phyloP scores from a whole-genome alignment of 176 grass and related monocot species.

The Elaeis guineensis region DNA sequence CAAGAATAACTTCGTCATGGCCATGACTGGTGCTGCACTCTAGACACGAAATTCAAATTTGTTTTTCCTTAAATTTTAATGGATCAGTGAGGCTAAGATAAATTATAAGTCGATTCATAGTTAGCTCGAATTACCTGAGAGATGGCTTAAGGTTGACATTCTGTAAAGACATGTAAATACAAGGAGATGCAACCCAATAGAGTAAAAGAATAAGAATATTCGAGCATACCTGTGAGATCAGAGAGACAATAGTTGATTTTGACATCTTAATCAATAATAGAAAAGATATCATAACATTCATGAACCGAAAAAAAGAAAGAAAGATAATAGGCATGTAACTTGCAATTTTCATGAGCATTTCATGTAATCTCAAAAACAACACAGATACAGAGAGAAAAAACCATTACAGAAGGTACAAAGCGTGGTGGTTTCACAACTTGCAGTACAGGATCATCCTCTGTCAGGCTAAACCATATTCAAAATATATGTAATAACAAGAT shows the following conservation, averaged over 20 bases:
- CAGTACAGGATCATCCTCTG: too few species aligned
- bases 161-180: conserved; percentile 95
- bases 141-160: conserved; percentile 95
- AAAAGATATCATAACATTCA: neutral
- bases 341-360: too few species aligned
- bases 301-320: neutral
- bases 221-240: conserved; percentile 55
- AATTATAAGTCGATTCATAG: neutral
- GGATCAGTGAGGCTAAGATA: too few species aligned
- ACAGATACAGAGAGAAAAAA: too few species aligned
- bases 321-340: neutral
- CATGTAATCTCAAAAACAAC: too few species aligned
- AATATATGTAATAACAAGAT: too few species aligned
- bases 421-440: too few species aligned
- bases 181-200: conserved; percentile 97
- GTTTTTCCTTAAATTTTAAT: too few species aligned
- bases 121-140: conserved; percentile 43
- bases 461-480: too few species aligned
- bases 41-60: too few species aligned
- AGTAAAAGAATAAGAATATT: conserved; percentile 97
- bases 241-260: neutral
- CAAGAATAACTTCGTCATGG: conserved; percentile 58
- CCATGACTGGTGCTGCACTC: conserved; percentile 40
- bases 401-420: too few species aligned
- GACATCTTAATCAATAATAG: neutral